Base-by-base conservation (phyloP, 177 flowering plant genomes). In the Vitis hybrid region DNA sequence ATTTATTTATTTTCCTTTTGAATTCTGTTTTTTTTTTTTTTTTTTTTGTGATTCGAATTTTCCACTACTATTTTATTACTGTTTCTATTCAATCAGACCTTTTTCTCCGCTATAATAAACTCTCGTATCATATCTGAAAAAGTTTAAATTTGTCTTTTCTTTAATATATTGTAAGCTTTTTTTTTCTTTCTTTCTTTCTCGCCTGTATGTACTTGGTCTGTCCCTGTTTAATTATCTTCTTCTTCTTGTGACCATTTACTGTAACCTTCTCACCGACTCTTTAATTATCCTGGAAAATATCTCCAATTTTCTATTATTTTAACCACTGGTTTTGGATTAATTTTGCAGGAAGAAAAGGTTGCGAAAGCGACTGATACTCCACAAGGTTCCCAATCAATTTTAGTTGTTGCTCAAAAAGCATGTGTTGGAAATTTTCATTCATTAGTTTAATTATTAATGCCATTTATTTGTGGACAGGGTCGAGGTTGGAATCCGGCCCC, bases 401-500 rank as follows among this genome's bases (percentile, higher is more conserved):
- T 15, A 32, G 18, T 59, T 61, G n/a, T 18, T 68, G 54, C 39
- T 50, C 18, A 50, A 69, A 66, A 60, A 73, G 23, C 21, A 58
- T 74, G 68, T 34, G 19, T 56, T 18, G 65, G 72, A 64, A 71
- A 60, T 62, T 52, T 49, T 49, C 30, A 58, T 70, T 51, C 64
- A 60, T 65, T 72, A 58, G 50, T 61, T 63, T 64, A 66, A 62
- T 60, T 65, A 67, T 56, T 70, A 56, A 60, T 70, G 32, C 64
- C 56, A 62, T 60, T 75, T 72, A 26, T 56, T 48, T 81, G 76
- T 82, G 66, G 74, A 77, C 85, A 88, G 92, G 73, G 68, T 61
- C 79, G 56, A 72, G 52, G 66, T 75, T 77, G 68, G 90, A 83
- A 66, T 72, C 84, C 18, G 92, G 89, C 61, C 88, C 90, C 85